Evolutionary conservation across 768 basidiomycete genomes (phyloP), one percentile per base, ranked within the genome.

Genomic region (Collybiopsis luxurians): DNA sequence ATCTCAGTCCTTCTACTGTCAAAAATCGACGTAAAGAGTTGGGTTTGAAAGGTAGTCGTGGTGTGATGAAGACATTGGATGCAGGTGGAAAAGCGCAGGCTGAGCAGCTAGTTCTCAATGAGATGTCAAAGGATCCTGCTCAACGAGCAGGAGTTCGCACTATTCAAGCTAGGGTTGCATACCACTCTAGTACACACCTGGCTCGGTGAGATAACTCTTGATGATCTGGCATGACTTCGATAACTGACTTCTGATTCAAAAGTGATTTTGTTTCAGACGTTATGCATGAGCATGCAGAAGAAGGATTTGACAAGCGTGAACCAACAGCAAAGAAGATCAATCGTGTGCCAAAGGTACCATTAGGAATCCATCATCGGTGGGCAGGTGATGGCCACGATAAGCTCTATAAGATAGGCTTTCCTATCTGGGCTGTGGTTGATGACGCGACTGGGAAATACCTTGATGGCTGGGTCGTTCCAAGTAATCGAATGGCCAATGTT

Each of bases 351-450:
- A 46, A 68, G 6, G 57, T 58, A 4, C 38, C 58, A 1, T 49
- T 72, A 39, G 73, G 73, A 1, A 59, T 63, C 3, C 53, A 73
- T 59, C 63, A 71, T 39, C 63, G 67, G 24, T 75, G 73, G 70
- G 64, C 61, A 47, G 67, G 60, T 7, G 68, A 73, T 64, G 73
- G 73, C 1, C 69, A 74, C 52, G 69, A 73, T 55, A 74, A 74
- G 55, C 62, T 74, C 2, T 44, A 47, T 9, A 47, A 27, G 11
- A 68, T 72, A 45, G 69, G 73, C 1, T 73, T 74, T 62, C 70
- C 66, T 2, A 52, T 58, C 21, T 69, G 64, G 64, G 69, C 61
- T 2, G 53, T 71, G 38, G 38, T 59, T 0, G 69, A 74, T 42
- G 59, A 63, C n/a, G 66, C 60, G 57, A 57, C 62, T 0, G 61